Percentiles rank a stretch among this genome's conserved stretches.
Conservation (phyloP, 345 rosid genomes). For the Capsella bursapastoris region DNA sequence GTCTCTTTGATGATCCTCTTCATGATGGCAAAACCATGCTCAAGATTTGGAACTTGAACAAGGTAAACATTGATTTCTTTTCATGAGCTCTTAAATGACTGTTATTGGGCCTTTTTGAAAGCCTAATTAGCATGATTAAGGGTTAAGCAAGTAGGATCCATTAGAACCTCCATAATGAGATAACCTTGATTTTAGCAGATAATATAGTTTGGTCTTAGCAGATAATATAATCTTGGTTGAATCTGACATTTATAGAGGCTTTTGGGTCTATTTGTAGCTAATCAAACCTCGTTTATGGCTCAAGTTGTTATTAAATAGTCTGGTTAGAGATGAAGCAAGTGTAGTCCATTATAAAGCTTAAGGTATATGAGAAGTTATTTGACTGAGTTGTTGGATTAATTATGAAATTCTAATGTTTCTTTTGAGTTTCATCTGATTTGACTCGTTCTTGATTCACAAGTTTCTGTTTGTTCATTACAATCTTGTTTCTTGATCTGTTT, state of each 20-base stretch:
- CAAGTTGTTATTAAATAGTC: background rate
- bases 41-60: constrained; percentile 97
- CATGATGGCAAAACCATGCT: constrained; percentile 99
- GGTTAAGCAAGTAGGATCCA: background rate
- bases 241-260: background rate
- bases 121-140: background rate
- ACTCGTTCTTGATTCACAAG: constrained; percentile 14
- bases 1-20: constrained; percentile 88
- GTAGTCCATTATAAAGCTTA: too few relatives aligned
- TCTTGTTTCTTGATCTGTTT: constrained; percentile 1
- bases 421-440: background rate
- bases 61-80: constrained; percentile 50
- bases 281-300: background rate
- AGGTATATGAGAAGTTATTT: background rate
- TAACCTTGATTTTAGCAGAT: background rate
- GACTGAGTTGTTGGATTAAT: background rate
- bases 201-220: background rate
- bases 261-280: background rate
- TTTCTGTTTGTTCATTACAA: constrained; percentile 8
- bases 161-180: background rate
- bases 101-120: background rate
- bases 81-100: background rate
- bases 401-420: background rate
- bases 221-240: background rate
- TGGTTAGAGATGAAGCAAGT: background rate